Evolutionary conservation across 2,329 filamentous ascomycete species (phyloP), one percentile per base, ranked within the genome.

Genomic region (Fragosphaeria purpurea): DNA sequence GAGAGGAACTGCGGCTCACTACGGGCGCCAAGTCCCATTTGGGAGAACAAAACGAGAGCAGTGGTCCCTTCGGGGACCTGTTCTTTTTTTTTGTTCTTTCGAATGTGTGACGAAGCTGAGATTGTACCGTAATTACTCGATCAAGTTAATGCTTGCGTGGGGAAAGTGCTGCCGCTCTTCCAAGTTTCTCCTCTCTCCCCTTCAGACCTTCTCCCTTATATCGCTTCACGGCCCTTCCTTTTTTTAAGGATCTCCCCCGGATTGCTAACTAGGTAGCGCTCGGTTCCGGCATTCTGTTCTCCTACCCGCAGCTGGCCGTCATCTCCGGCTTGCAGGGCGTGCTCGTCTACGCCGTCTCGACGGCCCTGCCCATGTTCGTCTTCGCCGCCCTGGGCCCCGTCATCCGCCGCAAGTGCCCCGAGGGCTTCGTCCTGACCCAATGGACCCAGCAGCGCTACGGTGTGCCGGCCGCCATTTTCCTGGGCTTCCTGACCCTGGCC

Each of bases 81-180:
- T 31, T 5, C 38, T n/a, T 34, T 39, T n/a, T 31, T 32, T 48
- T 33, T 46, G 38, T 33, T 48, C 30, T 10, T 13, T 10, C 34
- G 51, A 51, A 57, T 61, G 65, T 61, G 65, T 69, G 63, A 79
- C 72, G 79, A 89, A 80, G 87, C 87, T 91, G 87, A 93, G 87
- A 91, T 84, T 83, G 85, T 81, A 93, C 87, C 86, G 87, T 90
- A 75, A 85, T 76, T 83, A 91, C 86, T 91, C 86, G 87, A 93
- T 87, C 87, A 93, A 93, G 87, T 87, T 91, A 93, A 91, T 89
- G 85, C 87, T 93, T 93, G 87, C 87, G 87, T 91, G 87, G 83
- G 87, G 86, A 91, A 90, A 77, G 87, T 91, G 86, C 85, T 90
- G 86, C 86, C 86, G 86, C 86, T 88, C 80, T 55, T 56, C 51